Evolutionary conservation across 2,329 filamentous ascomycete species (phyloP).

Genomic region (Tolypocladium endophyticum): DNA sequence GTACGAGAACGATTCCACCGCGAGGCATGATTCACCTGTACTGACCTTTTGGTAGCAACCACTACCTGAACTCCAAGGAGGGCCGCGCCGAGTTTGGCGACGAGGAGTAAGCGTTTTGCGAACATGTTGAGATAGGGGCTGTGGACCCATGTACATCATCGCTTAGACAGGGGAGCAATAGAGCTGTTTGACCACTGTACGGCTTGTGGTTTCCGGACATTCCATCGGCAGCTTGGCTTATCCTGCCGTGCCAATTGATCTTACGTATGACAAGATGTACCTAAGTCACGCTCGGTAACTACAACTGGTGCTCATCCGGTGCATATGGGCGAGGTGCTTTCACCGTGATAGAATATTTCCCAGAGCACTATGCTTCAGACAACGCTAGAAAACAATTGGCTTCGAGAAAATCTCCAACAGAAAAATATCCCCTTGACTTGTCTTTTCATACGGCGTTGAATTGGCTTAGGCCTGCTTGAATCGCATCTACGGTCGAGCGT

Average conservation of each 20-base stretch:
- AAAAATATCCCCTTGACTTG: neutral
- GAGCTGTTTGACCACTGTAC: constrained; percentile 14
- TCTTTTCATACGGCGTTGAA: neutral
- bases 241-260: neutral
- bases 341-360: neutral
- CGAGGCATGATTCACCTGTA: neutral
- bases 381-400: neutral
- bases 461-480: neutral
- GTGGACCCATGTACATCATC: constrained; percentile 30
- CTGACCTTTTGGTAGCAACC: constrained; percentile 44
- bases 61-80: constrained; percentile 72
- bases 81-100: constrained; percentile 48
- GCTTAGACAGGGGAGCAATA: constrained; percentile 27
- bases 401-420: neutral
- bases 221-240: neutral
- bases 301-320: too few species aligned
- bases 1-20: constrained; percentile 42
- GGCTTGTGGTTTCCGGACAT: neutral
- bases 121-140: constrained; percentile 18
- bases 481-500: neutral
- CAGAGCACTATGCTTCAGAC: neutral
- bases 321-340: neutral
- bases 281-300: neutral
- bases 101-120: constrained; percentile 27
- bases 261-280: neutral